Evolutionary conservation across 1,284 basidiomycete species (phyloP), one percentile per base, ranked within the genome.

Genomic region (Malassezia obtusa): DNA sequence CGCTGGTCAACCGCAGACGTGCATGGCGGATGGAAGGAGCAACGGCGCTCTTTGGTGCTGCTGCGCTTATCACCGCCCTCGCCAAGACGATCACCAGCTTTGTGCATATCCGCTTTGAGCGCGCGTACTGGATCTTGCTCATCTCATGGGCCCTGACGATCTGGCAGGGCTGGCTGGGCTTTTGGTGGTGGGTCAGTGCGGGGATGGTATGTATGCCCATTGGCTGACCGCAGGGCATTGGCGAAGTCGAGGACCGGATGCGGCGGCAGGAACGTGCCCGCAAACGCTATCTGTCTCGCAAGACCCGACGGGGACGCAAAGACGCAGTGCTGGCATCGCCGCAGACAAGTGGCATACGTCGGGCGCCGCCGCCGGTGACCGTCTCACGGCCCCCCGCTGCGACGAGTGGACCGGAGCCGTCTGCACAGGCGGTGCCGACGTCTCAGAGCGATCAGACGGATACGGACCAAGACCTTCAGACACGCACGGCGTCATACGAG

Each of bases 1-100:
- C 87, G 56, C 76, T 89, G 49, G 82, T 98, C 62, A 96, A 96
- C 71, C 82, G 89, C 26, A 80, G 83, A 45, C 82, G 89, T 49
- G 94, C 94, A 1, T 98, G 92, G 92, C 81, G 91, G 14, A 87
- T 85, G 0, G 76, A 76, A 25, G 92, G 92, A 11, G 91, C 92
- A 6, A 96, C 92, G 0, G 89, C 89, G 0, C 85, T 85, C 0
- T 99, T 98, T 69, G 92, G 92, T 17, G 81, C 80, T 11, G 64
- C 64, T 10, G 60, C 66, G 6, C 56, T 69, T 11, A 58, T 62
- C 10, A 61, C 71, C 4, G 68, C 71, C 2, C 35, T 69, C 31
- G 56, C 62, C 55, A 72, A 72, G 50, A 71, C 69, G 17, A 61
- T 61, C 35, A 67, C 72, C 53, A 68, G 62, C 60, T 73, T 72